Base-by-base conservation (phyloP, 805 yeast genomes). In the Torulaspora indica region DNA sequence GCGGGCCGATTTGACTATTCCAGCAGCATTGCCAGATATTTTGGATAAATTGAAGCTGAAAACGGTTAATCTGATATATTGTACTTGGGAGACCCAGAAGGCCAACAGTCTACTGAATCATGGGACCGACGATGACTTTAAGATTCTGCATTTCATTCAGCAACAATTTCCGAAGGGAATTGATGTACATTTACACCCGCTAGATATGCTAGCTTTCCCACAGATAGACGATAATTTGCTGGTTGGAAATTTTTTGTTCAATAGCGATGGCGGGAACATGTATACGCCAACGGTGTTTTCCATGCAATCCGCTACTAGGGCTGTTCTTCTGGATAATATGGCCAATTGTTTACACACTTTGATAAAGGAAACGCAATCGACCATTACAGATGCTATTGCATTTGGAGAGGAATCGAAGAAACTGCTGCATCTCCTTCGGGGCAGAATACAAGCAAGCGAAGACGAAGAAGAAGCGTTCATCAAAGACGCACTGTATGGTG, bases 401-500 rank as follows among this genome's bases (percentile, higher is more conserved):
- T 47, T 63, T 9, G 68, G 68, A 2, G 24, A 37, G 8, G 51
- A 50, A 42, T 55, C 66, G 2, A 52, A 53, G 18, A 41, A 35
- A 28, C 42, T 60, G 34, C 43, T 53, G 8, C 38, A 54, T 12
- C 38, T 47, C 9, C 30, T 63, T 25, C 50, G 57, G 9, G 41
- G 52, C 17, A 48, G 56, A 10, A 14, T 57, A 5, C 46, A 46
- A 7, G 36, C 24, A 17, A 28, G 45, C 2, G 49, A 50, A 17
- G 41, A 37, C 12, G 46, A 45, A 5, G 55, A 54, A 3, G 55
- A 56, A 10, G 20, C 30, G 9, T 54, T 64, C 35, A 49, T 61
- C 14, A 51, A 52, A 15, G 60, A 58, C 4, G 51, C 64, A 3
- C 44, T 67, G 18, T 66, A 63, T 51, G 68, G 64, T 1, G 53